Percentiles rank a stretch among this genome's conserved stretches.
These are phyloP conservation scores for Metarhizium humberi DNA, from an alignment of 2,329 filamentous ascomycete genomes.

Conservation along the genomic window DNA sequence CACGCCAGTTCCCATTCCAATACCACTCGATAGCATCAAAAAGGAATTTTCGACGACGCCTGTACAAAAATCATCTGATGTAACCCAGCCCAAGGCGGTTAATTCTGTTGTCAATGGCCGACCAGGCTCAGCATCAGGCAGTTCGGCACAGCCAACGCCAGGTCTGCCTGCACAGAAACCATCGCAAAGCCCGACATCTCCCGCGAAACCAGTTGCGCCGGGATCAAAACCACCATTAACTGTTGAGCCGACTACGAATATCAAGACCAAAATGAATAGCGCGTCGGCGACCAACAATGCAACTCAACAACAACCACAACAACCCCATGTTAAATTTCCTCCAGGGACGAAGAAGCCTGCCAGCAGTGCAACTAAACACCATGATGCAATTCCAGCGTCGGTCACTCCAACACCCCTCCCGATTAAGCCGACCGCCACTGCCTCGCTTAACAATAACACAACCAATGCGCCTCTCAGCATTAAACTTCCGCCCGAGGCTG, in stretches of 20 bases:
- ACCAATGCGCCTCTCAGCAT: conserved; percentile 15
- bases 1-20: conserved; percentile 1
- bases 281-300: neutral
- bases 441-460: neutral
- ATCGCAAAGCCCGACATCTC: neutral
- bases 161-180: neutral
- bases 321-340: conserved; percentile 22
- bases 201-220: conserved; percentile 1
- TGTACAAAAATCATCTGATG: conserved; percentile 8
- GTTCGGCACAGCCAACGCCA: conserved; percentile 1
- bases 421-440: neutral
- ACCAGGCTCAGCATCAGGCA: conserved; percentile 7
- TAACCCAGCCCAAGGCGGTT: conserved; percentile 6
- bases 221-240: neutral
- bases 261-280: neutral
- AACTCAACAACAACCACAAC: conserved; percentile 7
- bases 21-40: conserved; percentile 1
- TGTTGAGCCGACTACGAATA: neutral
- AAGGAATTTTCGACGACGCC: conserved; percentile 6
- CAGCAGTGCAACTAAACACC: conserved; percentile 2
- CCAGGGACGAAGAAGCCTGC: conserved; percentile 20
- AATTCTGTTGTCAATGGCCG: conserved; percentile 6
- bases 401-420: neutral
- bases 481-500: conserved; percentile 25
- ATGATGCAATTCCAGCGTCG: neutral